These are phyloP conservation scores for Auriscalpium vulgare DNA, from an alignment of 768 basidiomycete species.

Conservation along the genomic window DNA sequence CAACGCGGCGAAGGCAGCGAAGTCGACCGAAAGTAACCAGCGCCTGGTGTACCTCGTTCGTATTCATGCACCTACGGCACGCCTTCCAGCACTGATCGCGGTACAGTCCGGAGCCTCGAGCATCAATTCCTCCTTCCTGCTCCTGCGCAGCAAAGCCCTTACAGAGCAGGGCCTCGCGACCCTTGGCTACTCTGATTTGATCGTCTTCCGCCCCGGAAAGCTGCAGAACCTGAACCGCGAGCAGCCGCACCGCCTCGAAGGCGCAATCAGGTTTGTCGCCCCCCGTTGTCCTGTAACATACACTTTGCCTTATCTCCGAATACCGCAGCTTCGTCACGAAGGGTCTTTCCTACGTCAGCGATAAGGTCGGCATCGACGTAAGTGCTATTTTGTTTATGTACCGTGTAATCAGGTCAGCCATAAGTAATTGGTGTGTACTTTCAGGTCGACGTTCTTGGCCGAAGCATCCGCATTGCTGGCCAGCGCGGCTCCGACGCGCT, in stretches of 20 bases:
- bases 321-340: neutral
- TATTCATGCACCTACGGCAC: conserved; percentile 39
- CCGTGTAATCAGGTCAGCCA: neutral
- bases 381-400: neutral
- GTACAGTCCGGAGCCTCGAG: conserved; percentile 13
- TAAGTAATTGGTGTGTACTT: neutral
- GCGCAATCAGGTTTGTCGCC: neutral
- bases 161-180: conserved; percentile 63
- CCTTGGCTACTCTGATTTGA: conserved; percentile 63
- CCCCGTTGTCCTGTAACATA: neutral
- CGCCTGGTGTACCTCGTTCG: conserved; percentile 54
- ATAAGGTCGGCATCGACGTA: neutral
- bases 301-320: neutral
- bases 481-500: conserved; percentile 43
- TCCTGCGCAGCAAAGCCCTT: conserved; percentile 59
- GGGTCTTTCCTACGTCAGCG: neutral
- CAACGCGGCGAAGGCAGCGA: conserved; percentile 58
- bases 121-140: conserved; percentile 42
- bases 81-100: too few species aligned
- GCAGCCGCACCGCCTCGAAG: neutral
- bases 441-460: conserved; percentile 46
- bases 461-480: conserved; percentile 47
- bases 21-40: conserved; percentile 35
- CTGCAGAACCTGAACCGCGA: conserved; percentile 21
- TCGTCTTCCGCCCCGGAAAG: conserved; percentile 60